phyloP scores from a whole-genome alignment of 169 alveolate genomes.

The Cryptosporidium parvum region DNA sequence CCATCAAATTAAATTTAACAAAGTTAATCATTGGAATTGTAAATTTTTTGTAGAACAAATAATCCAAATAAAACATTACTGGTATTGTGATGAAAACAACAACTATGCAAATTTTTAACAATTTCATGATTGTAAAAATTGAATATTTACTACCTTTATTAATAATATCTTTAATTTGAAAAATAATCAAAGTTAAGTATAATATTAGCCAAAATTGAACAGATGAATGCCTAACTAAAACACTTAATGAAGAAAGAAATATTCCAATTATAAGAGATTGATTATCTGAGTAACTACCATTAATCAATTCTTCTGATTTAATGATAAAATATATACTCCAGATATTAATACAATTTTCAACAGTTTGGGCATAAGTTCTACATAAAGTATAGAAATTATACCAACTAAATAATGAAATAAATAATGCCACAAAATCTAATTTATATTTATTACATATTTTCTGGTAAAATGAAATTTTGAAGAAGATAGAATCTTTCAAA shows the following conservation, averaged over 20 bases:
- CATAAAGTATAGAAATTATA: constrained; percentile 76
- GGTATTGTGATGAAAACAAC: not conserved
- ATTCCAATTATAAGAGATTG: constrained; percentile 56
- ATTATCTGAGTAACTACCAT: constrained; percentile 8
- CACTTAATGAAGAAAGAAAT: constrained; percentile 76
- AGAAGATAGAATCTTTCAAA: not conserved
- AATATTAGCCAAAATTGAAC: constrained; percentile 76
- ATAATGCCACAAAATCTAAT: constrained; percentile 32
- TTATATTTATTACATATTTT: constrained; percentile 3
- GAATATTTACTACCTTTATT: not conserved
- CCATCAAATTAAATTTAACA: constrained; percentile 21
- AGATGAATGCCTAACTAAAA: constrained; percentile 77
- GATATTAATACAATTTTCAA: constrained; percentile 76
- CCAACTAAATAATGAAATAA: constrained; percentile 74
- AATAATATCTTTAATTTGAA: not conserved
- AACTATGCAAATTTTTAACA: not conserved
- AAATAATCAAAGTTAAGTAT: constrained; percentile 64
- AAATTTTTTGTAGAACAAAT: constrained; percentile 36
- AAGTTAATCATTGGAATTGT: constrained; percentile 37
- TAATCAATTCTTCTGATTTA: constrained; percentile 50
- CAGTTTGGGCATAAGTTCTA: constrained; percentile 76
- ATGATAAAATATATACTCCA: constrained; percentile 77
- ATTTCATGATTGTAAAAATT: not conserved
- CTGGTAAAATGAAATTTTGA: not conserved
- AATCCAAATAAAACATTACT: constrained; percentile 19